Evolutionary conservation across 371 early-diverging fungal species (phyloP), one percentile per base, ranked within the genome.

Genomic region (Umbelopsis sp.): DNA sequence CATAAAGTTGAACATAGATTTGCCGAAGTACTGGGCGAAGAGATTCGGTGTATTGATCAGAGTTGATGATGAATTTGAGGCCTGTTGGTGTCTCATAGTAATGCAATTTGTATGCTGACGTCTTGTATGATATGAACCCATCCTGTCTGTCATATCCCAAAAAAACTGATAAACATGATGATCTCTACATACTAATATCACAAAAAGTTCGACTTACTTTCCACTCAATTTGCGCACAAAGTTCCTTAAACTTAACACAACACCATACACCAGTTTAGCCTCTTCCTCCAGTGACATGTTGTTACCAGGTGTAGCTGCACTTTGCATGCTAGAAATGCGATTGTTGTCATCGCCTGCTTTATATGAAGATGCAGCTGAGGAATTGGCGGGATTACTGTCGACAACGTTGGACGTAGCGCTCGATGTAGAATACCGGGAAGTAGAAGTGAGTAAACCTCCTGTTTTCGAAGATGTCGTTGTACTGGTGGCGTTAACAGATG

Each of bases 211-310:
- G 24, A 67, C 70, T 73, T 72, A 80, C 85, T 69, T 82, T 66
- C 76, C 77, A 65, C 79, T 79, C 64, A 97, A 82, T 74, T 96
- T 96, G 66, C 83, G 87, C 46, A 94, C 92, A 53, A 97, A 87
- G 74, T 97, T 97, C 67, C 93, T 84, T 62, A 95, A 84, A 29
- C 96, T 95, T 63, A 87, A 92, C 5, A 95, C 89, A 37, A 94
- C 94, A 69, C 97, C 97, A 75, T 96, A 97, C 12, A 97, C 95
- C 20, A 97, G 86, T 75, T 97, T 97, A 3, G 95, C 91, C 68
- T 95, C 94, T 75, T 97, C 97, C 67, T 92, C 91, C 65, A 90
- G 82, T n/a, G 91, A 87, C 67, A 88, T 82, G 67, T 83, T 84
- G 69, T 85, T 87, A 44, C 85, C 84, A 44, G 83, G 79, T 38